phyloP scores from a whole-genome alignment of 805 yeast species.

The Candida ortonii region DNA sequence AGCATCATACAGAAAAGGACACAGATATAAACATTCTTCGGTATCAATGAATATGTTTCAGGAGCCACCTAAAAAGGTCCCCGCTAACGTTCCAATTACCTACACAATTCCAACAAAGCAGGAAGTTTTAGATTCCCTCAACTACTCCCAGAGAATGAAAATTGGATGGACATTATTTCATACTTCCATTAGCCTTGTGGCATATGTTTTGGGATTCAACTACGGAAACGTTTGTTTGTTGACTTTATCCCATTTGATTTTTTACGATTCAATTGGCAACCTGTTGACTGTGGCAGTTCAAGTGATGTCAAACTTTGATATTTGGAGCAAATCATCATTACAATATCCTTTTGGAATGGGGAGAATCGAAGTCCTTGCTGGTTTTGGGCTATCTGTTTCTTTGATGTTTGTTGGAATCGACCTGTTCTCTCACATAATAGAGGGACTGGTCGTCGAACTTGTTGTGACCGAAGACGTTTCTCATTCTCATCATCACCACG shows the following conservation, averaged over 20 bases:
- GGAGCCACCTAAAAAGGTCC: slow-evolving; percentile 77
- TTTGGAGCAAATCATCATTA: slow-evolving; percentile 80
- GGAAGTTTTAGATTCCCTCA: slow-evolving; percentile 64
- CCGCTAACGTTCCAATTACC: slow-evolving; percentile 57
- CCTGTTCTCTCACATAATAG: slow-evolving; percentile 79
- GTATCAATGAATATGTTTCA: slow-evolving; percentile 94
- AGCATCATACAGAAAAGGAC: slow-evolving; percentile 86
- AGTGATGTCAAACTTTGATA: slow-evolving; percentile 85
- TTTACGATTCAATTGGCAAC: slow-evolving; percentile 83
- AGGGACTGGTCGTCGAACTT: slow-evolving; percentile 56
- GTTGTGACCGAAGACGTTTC: slow-evolving; percentile 32
- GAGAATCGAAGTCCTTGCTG: slow-evolving; percentile 82
- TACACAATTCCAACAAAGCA: slow-evolving; percentile 68
- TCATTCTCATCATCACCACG: slow-evolving; percentile 32
- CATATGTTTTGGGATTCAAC: slow-evolving; percentile 59
- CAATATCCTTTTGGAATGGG: slow-evolving; percentile 91
- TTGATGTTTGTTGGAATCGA: slow-evolving; percentile 90
- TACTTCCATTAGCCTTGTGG: slow-evolving; percentile 46
- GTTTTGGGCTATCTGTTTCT: slow-evolving; percentile 82
- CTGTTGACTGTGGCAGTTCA: slow-evolving; percentile 67
- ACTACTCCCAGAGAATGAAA: slow-evolving; percentile 53
- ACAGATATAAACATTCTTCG: slow-evolving; percentile 91
- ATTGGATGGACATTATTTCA: slow-evolving; percentile 62
- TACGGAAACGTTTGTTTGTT: slow-evolving; percentile 59
- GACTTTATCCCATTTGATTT: slow-evolving; percentile 81